phyloP scores from a whole-genome alignment of 78 protist genomes.

The Speleostelium caveatum region DNA sequence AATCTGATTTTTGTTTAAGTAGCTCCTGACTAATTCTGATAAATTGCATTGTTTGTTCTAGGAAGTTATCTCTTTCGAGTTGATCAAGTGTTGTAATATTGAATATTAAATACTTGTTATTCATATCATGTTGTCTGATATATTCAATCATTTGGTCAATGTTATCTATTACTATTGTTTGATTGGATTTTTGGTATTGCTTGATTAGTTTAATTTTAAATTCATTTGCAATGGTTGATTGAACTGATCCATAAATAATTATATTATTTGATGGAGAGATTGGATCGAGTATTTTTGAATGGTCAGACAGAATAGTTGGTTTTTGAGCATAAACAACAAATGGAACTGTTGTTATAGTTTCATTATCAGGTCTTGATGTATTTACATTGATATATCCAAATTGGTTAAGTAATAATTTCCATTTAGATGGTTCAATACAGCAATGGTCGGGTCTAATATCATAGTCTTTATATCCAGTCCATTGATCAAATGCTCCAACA shows the following conservation, averaged over 20 bases:
- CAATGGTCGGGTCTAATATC: too few relatives aligned
- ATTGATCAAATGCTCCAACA: too few relatives aligned
- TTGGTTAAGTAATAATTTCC: too few relatives aligned
- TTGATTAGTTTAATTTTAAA: background rate
- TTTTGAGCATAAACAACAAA: too few relatives aligned
- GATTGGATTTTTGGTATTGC: background rate
- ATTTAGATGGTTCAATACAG: too few relatives aligned
- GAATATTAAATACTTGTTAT: too few relatives aligned
- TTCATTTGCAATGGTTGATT: background rate
- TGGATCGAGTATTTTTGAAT: too few relatives aligned
- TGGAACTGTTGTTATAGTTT: too few relatives aligned
- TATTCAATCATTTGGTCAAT: background rate
- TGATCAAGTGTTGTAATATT: background rate
- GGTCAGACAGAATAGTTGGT: too few relatives aligned
- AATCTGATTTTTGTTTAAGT: background rate
- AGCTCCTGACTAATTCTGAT: slow-evolving; percentile 1
- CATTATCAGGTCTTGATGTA: too few relatives aligned
- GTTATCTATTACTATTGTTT: background rate
- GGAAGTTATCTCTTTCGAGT: background rate
- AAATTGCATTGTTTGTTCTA: background rate
- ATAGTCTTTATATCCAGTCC: too few relatives aligned
- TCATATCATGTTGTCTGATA: background rate
- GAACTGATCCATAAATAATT: background rate
- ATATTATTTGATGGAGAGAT: background rate
- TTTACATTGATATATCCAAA: too few relatives aligned